Conservation (phyloP, 2,329 filamentous ascomycete species). For the Claviceps paspali region DNA sequence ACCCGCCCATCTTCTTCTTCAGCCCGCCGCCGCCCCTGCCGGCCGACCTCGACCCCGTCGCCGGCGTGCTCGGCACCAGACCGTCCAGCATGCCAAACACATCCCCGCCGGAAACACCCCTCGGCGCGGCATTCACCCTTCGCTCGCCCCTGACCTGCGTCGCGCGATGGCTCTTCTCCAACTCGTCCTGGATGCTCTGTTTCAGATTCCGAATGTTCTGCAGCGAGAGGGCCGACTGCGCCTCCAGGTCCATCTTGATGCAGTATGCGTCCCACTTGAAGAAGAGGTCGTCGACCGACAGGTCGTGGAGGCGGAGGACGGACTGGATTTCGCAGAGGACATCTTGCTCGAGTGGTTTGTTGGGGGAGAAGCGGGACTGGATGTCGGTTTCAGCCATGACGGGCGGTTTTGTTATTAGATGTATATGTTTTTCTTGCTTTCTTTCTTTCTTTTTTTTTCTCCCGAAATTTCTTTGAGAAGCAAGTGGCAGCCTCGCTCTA, state of each 20-base stretch:
- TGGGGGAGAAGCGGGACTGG: constrained; percentile 20
- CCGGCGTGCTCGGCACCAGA: constrained; percentile 49
- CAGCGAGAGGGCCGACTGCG: constrained; percentile 46
- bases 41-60: constrained; percentile 27
- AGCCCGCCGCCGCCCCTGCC: constrained; percentile 15
- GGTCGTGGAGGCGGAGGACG: constrained; percentile 69
- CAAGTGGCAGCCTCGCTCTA: too few relatives aligned
- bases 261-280: constrained; percentile 99
- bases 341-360: constrained; percentile 51
- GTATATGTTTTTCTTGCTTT: background rate
- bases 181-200: constrained; percentile 66
- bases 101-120: constrained; percentile 45
- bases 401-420: too few relatives aligned
- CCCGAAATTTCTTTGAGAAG: too few relatives aligned
- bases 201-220: constrained; percentile 66
- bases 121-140: constrained; percentile 45
- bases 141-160: constrained; percentile 48
- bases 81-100: constrained; percentile 75
- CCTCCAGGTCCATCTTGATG: constrained; percentile 79
- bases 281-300: constrained; percentile 74
- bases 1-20: constrained; percentile 18
- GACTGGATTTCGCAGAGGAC: constrained; percentile 69
- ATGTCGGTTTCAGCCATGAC: constrained; percentile 23
- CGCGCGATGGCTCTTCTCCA: constrained; percentile 62
- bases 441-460: too few relatives aligned